Base-by-base conservation (phyloP, 2,329 filamentous ascomycete species). In the Talaromyces rugulosus region DNA sequence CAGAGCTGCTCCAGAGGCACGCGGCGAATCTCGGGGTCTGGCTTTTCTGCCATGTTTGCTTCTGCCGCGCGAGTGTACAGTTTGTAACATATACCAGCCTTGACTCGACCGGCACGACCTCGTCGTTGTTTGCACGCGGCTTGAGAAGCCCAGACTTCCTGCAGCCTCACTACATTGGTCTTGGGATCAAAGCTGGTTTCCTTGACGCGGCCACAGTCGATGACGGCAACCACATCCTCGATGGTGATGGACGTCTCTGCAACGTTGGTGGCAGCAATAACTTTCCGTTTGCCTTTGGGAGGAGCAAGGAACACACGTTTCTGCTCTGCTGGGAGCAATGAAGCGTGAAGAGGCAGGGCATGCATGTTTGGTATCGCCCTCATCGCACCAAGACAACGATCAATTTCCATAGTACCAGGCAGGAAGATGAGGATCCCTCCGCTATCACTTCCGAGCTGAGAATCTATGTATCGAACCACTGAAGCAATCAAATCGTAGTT, bases 211-310 rank as follows among this genome's bases (percentile, higher is more conserved):
- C 95, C 95, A 11, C 90, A 95, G 74, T 99, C 95, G 65, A 99
- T 94, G 53, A 99, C 95, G 2, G 91, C 94, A 2, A 98, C 90
- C 59, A 99, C 91, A 72, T 99, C 95, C 72, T 97, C 93, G 63
- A 99, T 99, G 0, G 95, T 99, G 73, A 99, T 98, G 2, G 95
- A 98, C 0, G 95, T 99, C 75, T 99, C 95, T 1, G 95, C 95
- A 2, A 99, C 94, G 70, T 99, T 99, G 52, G 95, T 99, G 0
- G 95, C 91, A 6, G 94, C 91, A 36, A 99, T 90, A 12, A 99
- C 86, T 77, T 99, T 99, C 40, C 95, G 85, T 76, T 91, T 93
- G 0, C 92, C 92, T 2, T 79, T 74, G 0, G 94, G 93, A 4
- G 95, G 80, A 14, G 83, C 82, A 31, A 86, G 83, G 72, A 99